Base-by-base conservation (phyloP, 306 rosid genomes). In the Vigna unguiculata region DNA sequence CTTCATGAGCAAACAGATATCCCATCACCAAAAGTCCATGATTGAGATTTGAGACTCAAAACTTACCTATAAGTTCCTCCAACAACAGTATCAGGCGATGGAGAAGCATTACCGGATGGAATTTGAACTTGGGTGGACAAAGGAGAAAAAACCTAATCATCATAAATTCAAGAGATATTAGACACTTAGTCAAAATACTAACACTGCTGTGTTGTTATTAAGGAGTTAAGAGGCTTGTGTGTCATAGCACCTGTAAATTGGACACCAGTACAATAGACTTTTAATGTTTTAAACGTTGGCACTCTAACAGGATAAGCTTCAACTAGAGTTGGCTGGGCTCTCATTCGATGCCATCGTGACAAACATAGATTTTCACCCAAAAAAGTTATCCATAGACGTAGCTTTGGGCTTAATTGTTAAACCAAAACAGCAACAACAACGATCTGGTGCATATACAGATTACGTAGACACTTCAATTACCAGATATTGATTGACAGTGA, bases 101-200 rank as follows among this genome's bases (percentile, higher is more conserved):
- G 71, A 78, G 81, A 78, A 72, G 78, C 74, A 49, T 76, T 79
- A 73, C 55, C 69, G 2, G 84, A 59, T 64, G 81, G 80, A 48
- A 52, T 54, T 78, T 66, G 75, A 83, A 80, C 72, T 69, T 83
- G 80, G 34, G 87, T 85, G 71, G 88, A 81, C 19, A 62, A 81
- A 78, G 82, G 49, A 48, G 81, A 41, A 52, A 25, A 58, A 76
- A 52, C 80, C 82, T 77, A 83, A 76, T 69, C 80, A 68, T 71
- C 79, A 81, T 65, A 81, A 71, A 77, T 79, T 74, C 48, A 79
- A 78, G 64, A 74, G 49, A 66, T 40, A 83, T 65, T 52, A 73
- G 51, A 75, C 55, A 79, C 78, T 76, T 52, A 16, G 61, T 36
- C 41, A 72, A 84, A 46, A 80, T 28, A 54, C 55, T 70, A 61